Base-by-base conservation (phyloP, 176 grass and related monocot genomes). In the Bolboschoenus planiculmis region DNA sequence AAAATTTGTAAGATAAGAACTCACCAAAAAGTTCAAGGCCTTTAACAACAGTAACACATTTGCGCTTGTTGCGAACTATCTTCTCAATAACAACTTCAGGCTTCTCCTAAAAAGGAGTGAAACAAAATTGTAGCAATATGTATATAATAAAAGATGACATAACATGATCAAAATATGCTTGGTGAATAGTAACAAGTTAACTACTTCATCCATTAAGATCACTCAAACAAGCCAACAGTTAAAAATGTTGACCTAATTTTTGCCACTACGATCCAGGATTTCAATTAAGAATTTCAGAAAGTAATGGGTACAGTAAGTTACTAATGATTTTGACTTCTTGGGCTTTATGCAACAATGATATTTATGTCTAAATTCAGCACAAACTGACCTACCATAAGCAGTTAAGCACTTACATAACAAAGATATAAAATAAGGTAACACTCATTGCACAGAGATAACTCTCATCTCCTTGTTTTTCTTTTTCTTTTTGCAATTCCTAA, bases 21-120 rank as follows among this genome's bases (percentile, higher is more conserved):
- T 86, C 62, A 96, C 97, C 91, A 86, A 99, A 99, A 35, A 99
- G 83, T 60, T 99, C 97, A 7, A 99, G 91, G 67, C 97, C 97
- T 73, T 99, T 99, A 11, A 99, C 97, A 84, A 99, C 97, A 68
- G 97, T 99, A 20, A 99, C 97, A 89, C 93, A 99, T 86, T 99
- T 99, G 62, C 97, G 97, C 77, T 99, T 99, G 81, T 99, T 99
- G 56, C 97, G 97, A 62, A 99, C 89, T 88, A 99, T 99, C 93
- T 99, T 99, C 88, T 99, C 91, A 23, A 99, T 99, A 3, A 96
- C 79, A 86, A 99, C 86, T 88, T 99, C 97, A 90, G 89, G 91
- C 81, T 93, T 99, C 1, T 96, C 97, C 97, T 99, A 77, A 58
- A 4, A 87, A 68, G 18, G 40, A 10, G 7, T 78, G 66, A 48